Conservation (phyloP, 176 grass and related monocot genomes). For the Leersia perrieri region DNA sequence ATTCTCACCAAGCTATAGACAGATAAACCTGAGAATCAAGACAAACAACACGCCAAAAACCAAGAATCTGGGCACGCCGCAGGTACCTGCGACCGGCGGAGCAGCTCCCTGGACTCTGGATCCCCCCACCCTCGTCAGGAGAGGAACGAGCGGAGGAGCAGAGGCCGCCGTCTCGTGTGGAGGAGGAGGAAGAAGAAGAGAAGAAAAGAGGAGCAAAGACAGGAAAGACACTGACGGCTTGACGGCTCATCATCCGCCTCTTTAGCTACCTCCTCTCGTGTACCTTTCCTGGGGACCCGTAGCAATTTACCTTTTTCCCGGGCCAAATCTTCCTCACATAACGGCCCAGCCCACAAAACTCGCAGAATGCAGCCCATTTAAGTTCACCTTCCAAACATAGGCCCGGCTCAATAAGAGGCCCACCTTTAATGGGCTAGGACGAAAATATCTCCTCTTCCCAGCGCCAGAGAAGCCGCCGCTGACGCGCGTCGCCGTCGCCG, state of each 20-base stretch:
- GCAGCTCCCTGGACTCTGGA: background rate
- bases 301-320: background rate
- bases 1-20: background rate
- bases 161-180: slow-evolving; percentile 9
- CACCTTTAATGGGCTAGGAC: background rate
- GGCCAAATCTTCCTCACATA: background rate
- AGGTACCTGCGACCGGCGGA: slow-evolving; percentile 10
- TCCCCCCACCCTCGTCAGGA: background rate
- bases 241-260: background rate
- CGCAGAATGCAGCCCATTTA: background rate
- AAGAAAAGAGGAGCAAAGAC: slow-evolving; percentile 27
- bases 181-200: slow-evolving; percentile 13
- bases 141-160: slow-evolving; percentile 19
- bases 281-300: slow-evolving; percentile 2
- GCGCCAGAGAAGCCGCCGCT: no score
- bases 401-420: no score
- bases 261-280: background rate
- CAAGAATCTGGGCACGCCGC: background rate
- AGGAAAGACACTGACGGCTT: slow-evolving; percentile 31
- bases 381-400: no score
- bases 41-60: background rate
- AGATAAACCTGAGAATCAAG: background rate
- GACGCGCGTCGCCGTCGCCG: background rate
- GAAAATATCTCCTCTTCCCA: no score
- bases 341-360: background rate